Evolutionary conservation across 148 eudicot species (phyloP), one percentile per base, ranked within the genome.

Genomic region (Dianthus caryophyllus): DNA sequence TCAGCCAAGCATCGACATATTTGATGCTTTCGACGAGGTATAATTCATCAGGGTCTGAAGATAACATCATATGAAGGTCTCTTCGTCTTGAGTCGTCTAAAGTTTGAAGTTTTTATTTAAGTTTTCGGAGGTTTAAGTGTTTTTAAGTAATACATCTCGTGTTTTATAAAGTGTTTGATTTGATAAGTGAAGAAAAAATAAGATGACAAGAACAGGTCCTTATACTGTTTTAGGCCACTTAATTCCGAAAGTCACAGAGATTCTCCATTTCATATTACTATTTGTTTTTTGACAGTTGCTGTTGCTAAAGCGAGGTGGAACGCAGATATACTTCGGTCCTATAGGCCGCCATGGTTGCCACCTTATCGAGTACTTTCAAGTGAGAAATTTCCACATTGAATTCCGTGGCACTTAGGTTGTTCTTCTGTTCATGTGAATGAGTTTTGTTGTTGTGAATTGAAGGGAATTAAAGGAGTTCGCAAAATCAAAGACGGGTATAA

Each of bases 401-500:
- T 8, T 50, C 49, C 24, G 12, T 64, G 5, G 5, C 49, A 54
- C 0, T 2, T 47, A 58, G 38, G 41, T 24, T 64, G 69, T 24
- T 64, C 44, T 46, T 36, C 65, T 66, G 18, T 36, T 73, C 52
- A 75, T 22, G 33, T 50, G 25, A 65, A 13, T 33, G 59, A 56
- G 26, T 8, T 30, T 0, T 67, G 25, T 62, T 18, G 52, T 64
- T 64, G 5, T 43, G 13, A 21, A 39, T 31, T 63, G 11, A 22
- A 85, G 84, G 81, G 78, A 26, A 79, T 77, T 24, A n/a, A 64
- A 59, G 90, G 90, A 66, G 79, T 86, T 30, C 76, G 70, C 65
- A 84, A 81, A 79, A 86, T 86, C 64, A 84, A 81, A 77, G 88
- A 86, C 50, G 88, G 84, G 22, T 80, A 84, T 66, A 86, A 86